Percentiles rank a stretch among this genome's conserved stretches.
Evolutionary conservation across 352 stramenopile species (phyloP).

Genomic region (Phytophthora vignae): DNA sequence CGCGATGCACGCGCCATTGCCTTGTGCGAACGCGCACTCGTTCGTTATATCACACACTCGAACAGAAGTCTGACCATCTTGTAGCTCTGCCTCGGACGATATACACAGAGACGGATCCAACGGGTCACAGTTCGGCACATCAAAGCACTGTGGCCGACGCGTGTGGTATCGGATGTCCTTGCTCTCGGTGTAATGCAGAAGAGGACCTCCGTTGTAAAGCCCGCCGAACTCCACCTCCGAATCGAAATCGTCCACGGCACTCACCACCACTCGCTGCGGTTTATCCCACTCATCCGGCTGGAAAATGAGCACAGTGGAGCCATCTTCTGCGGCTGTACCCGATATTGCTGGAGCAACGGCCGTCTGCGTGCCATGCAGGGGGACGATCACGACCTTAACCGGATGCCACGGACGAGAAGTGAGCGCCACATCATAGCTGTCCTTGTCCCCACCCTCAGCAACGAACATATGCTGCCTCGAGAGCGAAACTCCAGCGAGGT

Average conservation of each 20-base stretch:
- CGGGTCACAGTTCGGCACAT: conserved; percentile 62
- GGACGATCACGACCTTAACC: conserved; percentile 52
- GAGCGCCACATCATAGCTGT: conserved; percentile 68
- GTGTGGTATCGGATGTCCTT: conserved; percentile 74
- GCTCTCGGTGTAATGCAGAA: conserved; percentile 68
- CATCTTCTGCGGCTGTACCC: not conserved
- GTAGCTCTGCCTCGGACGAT: not conserved
- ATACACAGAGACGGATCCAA: conserved; percentile 41
- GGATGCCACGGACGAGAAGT: conserved; percentile 66
- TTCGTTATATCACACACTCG: conserved; percentile 62
- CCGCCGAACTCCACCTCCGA: conserved; percentile 73
- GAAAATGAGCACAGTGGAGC: conserved; percentile 44
- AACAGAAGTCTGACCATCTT: conserved; percentile 23
- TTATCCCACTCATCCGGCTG: conserved; percentile 57
- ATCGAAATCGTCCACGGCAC: conserved; percentile 60
- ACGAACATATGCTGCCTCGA: conserved; percentile 69
- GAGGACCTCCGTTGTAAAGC: conserved; percentile 58
- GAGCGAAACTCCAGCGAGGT: conserved; percentile 56
- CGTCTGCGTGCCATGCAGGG: conserved; percentile 58
- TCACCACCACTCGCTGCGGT: conserved; percentile 51
- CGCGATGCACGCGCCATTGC: conserved; percentile 64
- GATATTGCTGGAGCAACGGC: conserved; percentile 16
- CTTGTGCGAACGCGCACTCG: conserved; percentile 48
- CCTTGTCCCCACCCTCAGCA: conserved; percentile 59
- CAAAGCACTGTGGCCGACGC: conserved; percentile 63